These are phyloP conservation scores for Chlorella sorokiniana DNA, from an alignment of 139 green algal genomes.

Conservation along the genomic window DNA sequence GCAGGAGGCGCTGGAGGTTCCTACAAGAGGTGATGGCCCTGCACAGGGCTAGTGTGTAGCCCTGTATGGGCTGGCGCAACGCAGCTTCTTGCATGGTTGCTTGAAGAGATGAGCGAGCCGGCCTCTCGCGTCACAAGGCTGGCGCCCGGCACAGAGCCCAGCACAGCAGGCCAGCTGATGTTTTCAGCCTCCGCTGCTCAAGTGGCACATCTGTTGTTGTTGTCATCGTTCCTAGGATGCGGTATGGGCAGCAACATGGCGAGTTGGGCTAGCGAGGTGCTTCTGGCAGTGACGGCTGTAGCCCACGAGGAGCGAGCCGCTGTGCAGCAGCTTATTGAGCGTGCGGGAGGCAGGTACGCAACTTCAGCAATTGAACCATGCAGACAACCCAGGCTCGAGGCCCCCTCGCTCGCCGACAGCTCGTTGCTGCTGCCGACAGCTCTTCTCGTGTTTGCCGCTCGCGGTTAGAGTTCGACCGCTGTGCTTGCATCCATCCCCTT, in stretches of 20 bases:
- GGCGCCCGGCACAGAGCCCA: too few species aligned
- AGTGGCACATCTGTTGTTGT: too few species aligned
- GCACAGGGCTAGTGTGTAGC: conserved; percentile 20
- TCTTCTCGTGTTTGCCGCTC: background rate
- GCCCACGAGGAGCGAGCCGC: background rate
- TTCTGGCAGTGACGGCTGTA: conserved; percentile 5
- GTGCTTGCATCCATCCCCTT: background rate
- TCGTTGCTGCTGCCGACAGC: background rate
- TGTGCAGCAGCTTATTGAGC: conserved; percentile 3
- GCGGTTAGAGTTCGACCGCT: too few species aligned
- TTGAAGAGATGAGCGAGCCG: background rate
- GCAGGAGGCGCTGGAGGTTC: background rate
- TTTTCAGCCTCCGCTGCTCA: too few species aligned
- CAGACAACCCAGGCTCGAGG: background rate
- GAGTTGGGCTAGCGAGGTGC: background rate
- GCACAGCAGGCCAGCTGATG: background rate
- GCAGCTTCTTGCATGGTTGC: background rate
- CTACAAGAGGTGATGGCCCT: conserved; percentile 9
- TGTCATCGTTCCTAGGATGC: too few species aligned
- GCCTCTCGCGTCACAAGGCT: too few species aligned
- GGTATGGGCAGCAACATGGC: background rate
- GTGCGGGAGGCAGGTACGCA: background rate
- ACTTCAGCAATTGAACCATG: too few species aligned
- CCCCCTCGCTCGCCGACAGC: background rate
- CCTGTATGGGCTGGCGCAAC: background rate